Base-by-base conservation (phyloP, 1,284 basidiomycete genomes). In the Cystobasidium sp. region DNA sequence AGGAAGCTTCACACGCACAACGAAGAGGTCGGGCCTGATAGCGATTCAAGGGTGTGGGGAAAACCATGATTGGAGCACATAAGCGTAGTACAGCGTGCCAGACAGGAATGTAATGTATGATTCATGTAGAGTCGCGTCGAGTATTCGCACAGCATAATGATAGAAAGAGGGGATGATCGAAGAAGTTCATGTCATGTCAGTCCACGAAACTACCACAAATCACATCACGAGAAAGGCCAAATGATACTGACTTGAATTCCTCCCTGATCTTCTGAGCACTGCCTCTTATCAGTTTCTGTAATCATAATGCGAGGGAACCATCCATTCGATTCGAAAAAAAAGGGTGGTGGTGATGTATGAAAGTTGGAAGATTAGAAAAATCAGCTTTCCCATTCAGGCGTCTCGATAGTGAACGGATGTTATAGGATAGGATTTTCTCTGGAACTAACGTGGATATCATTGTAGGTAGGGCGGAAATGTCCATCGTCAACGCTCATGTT, bases 391-490 rank as follows among this genome's bases (percentile, higher is more conserved):
- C n/a, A n/a, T n/a, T n/a, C n/a, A n/a, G n/a, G n/a, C n/a, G n/a
- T n/a, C n/a, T n/a, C n/a, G n/a, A n/a, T n/a, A n/a, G n/a, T n/a
- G n/a, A n/a, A n/a, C n/a, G n/a, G n/a, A n/a, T n/a, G n/a, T n/a
- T n/a, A n/a, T n/a, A n/a, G n/a, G n/a, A n/a, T n/a, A n/a, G n/a
- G n/a, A n/a, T n/a, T n/a, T n/a, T n/a, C n/a, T n/a, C n/a, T n/a
- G n/a, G n/a, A n/a, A n/a, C n/a, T 67, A 24, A 80, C 79, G 68
- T 94, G 91, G 75, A 93, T 88, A 47, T 92, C 89, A 78, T 93
- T 91, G 84, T 94, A 94, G 18, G 92, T 93, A 66, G 89, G 85
- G 71, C 84, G 87, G 80, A 87, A 78, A 80, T 92, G 91, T 78
- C 88, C 82, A 56, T 87, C 84, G 78, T 87, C 84, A 75, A 80